These are phyloP conservation scores for Erythrophleum ivorense DNA, from an alignment of 331 rosid species.

Conservation along the genomic window DNA sequence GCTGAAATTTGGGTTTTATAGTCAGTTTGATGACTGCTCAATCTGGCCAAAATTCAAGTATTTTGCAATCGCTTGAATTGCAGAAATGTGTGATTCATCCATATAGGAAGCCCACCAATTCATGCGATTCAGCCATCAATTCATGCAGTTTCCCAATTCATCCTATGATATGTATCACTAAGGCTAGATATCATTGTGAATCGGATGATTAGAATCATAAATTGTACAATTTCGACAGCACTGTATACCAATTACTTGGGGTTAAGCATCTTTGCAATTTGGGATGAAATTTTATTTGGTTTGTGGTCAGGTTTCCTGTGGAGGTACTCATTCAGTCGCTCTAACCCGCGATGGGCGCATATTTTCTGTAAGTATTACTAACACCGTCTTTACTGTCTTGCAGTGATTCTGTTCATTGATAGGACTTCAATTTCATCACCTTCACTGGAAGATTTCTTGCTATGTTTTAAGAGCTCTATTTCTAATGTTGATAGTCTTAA, in stretches of 20 bases:
- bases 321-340: slow-evolving; percentile 98
- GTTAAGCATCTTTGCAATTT: slow-evolving; percentile 3
- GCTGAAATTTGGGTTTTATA: no score
- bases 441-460: slow-evolving; percentile 17
- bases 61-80: not conserved
- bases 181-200: not conserved
- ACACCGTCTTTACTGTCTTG: slow-evolving; percentile 18
- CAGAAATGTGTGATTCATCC: not conserved
- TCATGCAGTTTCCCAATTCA: not conserved
- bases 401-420: slow-evolving; percentile 19
- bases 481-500: not conserved
- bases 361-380: slow-evolving; percentile 68
- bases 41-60: not conserved
- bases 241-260: not conserved
- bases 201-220: not conserved
- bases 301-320: slow-evolving; percentile 80
- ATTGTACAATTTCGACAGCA: not conserved
- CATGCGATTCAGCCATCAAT: not conserved
- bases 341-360: slow-evolving; percentile 86
- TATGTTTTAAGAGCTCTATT: not conserved
- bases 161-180: not conserved
- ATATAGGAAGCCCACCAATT: not conserved
- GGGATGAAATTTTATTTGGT: slow-evolving; percentile 21
- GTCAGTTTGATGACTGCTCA: not conserved
- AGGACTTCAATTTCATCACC: not conserved